Evolutionary conservation across 129 eudicot genomes (phyloP), one percentile per base, ranked within the genome.

Genomic region (Oenanthe sinensis): DNA sequence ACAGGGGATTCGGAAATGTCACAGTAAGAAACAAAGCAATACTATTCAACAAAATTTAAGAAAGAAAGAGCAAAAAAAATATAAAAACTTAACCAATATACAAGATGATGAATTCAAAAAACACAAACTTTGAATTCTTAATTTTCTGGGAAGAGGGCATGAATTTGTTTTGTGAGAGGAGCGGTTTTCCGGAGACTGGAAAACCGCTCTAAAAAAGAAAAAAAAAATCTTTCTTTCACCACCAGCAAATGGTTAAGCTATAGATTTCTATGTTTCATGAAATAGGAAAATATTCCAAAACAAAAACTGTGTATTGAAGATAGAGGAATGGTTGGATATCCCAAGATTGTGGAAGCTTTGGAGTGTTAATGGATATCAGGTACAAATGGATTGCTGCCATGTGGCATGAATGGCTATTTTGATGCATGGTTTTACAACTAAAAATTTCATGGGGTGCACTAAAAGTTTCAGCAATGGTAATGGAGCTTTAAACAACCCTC

Each of bases 121-220:
- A 75, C 36, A 16, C 30, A 40, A 77, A 77, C 30, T 55, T 11
- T 26, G 85, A 70, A 37, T 50, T 83, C 76, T 77, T 49, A 79
- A 79, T 82, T 74, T n/a, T 77, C 84, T 75, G 33, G 43, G 47
- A 8, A 60, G 65, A 58, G 60, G 58, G 28, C 46, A 33, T 13
- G 46, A 75, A 75, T 48, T 19, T 75, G 16, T 17, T 26, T 50
- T 76, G 77, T 49, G 40, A 36, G 30, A 49, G 6, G 79, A 77
- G 79, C 80, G 80, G 80, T 77, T 77, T 77, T 26, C 80, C 54
- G 30, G 40, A 19, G 39, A 62, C 37, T 19, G 79, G 71, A 77
- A 77, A 77, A 77, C 80, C 80, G 80, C 80, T 69, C 80, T 77
- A 0, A 39, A n/a, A 28, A n/a, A 43, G 58, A 44, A 62, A 72